Percentiles rank a stretch among this genome's conserved stretches.
These are phyloP conservation scores for Suillus hirtellus DNA, from an alignment of 768 basidiomycete species.

Conservation along the genomic window DNA sequence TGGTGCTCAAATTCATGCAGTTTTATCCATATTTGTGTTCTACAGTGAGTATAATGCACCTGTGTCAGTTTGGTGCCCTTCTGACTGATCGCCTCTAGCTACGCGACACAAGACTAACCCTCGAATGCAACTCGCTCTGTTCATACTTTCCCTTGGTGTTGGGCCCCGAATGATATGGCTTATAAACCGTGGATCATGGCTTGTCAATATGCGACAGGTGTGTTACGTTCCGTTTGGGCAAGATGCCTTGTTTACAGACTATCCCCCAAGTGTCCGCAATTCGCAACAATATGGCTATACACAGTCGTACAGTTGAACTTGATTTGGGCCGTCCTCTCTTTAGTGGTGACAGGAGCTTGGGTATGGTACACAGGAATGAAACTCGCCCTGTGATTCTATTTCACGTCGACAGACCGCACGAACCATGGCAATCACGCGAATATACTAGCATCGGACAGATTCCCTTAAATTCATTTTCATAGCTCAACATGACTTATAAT, in stretches of 20 bases:
- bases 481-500: background rate
- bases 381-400: conserved; percentile 32
- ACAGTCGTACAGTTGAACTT: conserved; percentile 70
- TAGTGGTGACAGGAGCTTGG: conserved; percentile 54
- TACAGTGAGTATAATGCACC: conserved; percentile 52
- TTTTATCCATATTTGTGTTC: conserved; percentile 73
- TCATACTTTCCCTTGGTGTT: conserved; percentile 53
- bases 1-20: conserved; percentile 37
- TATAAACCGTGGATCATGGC: conserved; percentile 68
- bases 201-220: conserved; percentile 76
- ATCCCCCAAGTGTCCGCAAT: conserved; percentile 61
- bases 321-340: conserved; percentile 56
- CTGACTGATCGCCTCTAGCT: conserved; percentile 35
- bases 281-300: conserved; percentile 80
- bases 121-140: conserved; percentile 56
- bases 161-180: conserved; percentile 73
- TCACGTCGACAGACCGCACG: background rate
- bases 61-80: conserved; percentile 1
- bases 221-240: background rate
- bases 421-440: background rate
- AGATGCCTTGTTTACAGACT: conserved; percentile 2
- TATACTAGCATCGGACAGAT: background rate
- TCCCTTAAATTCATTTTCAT: background rate
- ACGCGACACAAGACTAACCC: conserved; percentile 60
- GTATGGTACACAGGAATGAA: conserved; percentile 64